Conservation (phyloP, 139 green algal genomes). For the Chlorella sp. region DNA sequence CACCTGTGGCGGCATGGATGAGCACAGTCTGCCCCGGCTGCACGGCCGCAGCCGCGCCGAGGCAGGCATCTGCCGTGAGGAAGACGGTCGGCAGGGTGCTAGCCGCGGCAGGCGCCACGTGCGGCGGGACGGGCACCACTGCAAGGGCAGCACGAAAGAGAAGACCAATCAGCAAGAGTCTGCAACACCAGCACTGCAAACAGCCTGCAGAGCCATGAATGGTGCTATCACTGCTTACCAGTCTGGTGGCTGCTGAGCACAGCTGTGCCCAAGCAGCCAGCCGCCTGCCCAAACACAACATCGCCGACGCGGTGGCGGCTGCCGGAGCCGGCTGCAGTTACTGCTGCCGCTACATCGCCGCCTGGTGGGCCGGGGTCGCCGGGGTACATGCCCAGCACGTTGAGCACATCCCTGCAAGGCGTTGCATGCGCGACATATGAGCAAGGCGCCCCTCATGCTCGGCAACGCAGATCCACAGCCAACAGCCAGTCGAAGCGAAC, state of each 20-base stretch:
- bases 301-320: constrained; percentile 45
- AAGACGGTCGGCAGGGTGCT: constrained; percentile 82
- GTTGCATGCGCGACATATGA: neutral
- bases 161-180: too few relatives aligned
- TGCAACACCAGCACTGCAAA: too few relatives aligned
- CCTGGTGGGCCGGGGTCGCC: constrained; percentile 81
- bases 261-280: constrained; percentile 64
- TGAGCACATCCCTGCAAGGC: constrained; percentile 60
- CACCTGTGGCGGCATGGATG: constrained; percentile 38
- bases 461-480: too few relatives aligned
- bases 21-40: neutral
- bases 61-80: constrained; percentile 62
- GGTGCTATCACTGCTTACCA: too few relatives aligned
- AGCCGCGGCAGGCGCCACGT: constrained; percentile 61
- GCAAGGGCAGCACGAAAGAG: neutral
- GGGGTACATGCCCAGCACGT: constrained; percentile 90
- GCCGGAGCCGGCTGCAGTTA: neutral
- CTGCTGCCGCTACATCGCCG: constrained; percentile 53
- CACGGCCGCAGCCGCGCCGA: neutral
- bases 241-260: neutral
- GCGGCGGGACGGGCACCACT: constrained; percentile 66
- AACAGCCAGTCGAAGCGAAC: too few relatives aligned
- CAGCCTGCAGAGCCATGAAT: too few relatives aligned
- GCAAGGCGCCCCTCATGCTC: too few relatives aligned
- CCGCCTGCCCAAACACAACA: constrained; percentile 79